These are phyloP conservation scores for Epichloe brachyelytri DNA, from an alignment of 2,329 filamentous ascomycete genomes.

Conservation along the genomic window DNA sequence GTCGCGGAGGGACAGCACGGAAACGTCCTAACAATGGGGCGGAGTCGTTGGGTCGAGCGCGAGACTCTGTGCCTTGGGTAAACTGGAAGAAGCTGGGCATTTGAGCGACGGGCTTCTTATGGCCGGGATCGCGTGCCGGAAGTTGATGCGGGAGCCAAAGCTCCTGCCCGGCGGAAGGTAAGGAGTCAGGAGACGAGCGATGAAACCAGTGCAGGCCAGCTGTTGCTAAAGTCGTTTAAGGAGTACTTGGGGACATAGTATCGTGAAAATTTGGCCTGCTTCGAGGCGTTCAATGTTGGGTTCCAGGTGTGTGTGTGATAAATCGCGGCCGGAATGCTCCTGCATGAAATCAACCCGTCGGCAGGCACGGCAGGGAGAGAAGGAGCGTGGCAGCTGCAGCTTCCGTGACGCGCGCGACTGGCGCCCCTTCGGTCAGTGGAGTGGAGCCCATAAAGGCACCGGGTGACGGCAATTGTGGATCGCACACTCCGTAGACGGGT, in stretches of 20 bases:
- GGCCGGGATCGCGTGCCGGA: not conserved
- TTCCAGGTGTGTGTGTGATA: too few relatives aligned
- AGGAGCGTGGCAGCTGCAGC: not conserved
- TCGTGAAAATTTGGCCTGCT: not conserved
- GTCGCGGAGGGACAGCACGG: conserved; percentile 43
- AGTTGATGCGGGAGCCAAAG: conserved; percentile 1
- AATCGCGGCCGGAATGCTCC: not conserved
- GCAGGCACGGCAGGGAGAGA: not conserved
- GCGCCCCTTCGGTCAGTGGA: not conserved
- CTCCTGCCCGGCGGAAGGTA: not conserved
- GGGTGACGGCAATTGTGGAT: not conserved
- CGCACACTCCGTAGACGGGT: too few relatives aligned
- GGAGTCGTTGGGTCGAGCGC: conserved; percentile 37
- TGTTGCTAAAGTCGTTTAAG: not conserved
- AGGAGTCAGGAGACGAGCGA: not conserved
- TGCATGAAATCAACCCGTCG: not conserved
- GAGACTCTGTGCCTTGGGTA: conserved; percentile 50
- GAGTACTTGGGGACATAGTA: not conserved
- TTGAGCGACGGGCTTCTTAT: conserved; percentile 2
- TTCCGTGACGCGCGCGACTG: not conserved
- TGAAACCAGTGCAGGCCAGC: not conserved
- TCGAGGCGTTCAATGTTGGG: not conserved
- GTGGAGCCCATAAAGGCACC: not conserved
- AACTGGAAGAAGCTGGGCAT: conserved; percentile 58
- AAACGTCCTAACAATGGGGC: conserved; percentile 52